phyloP scores from a whole-genome alignment of 1,284 basidiomycete genomes.

The Leccinum huronense region DNA sequence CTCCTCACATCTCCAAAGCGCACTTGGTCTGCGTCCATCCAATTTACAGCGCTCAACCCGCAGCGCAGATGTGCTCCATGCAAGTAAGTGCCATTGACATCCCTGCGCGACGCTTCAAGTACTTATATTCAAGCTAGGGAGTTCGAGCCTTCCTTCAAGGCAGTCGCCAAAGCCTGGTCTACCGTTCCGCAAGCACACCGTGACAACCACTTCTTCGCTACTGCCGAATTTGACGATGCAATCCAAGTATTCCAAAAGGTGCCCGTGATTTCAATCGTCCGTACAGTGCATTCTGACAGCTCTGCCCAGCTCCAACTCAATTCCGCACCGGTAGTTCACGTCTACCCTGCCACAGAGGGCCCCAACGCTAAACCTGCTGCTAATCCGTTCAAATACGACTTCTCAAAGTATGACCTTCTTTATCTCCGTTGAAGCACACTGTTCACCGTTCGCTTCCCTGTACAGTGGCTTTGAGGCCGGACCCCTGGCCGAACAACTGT shows the following conservation, averaged over 20 bases:
- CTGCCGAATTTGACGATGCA: constrained; percentile 82
- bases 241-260: constrained; percentile 79
- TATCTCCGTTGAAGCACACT: constrained; percentile 5
- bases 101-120: background rate
- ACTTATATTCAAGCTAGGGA: constrained; percentile 48
- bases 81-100: constrained; percentile 49
- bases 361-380: constrained; percentile 56
- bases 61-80: constrained; percentile 80
- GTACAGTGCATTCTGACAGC: constrained; percentile 14
- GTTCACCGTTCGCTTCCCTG: constrained; percentile 11
- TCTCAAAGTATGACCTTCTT: constrained; percentile 55
- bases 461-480: constrained; percentile 77
- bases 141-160: constrained; percentile 79
- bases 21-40: constrained; percentile 80
- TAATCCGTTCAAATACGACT: constrained; percentile 72
- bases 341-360: constrained; percentile 74
- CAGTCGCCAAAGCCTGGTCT: constrained; percentile 81
- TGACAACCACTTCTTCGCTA: constrained; percentile 86
- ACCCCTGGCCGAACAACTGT: constrained; percentile 75
- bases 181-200: constrained; percentile 57
- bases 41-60: constrained; percentile 82
- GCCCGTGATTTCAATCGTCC: background rate
- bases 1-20: constrained; percentile 71
- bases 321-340: constrained; percentile 83
- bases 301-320: constrained; percentile 52